Base-by-base conservation (phyloP, 2,329 filamentous ascomycete species). In the Tolypocladium cylindrosporum region DNA sequence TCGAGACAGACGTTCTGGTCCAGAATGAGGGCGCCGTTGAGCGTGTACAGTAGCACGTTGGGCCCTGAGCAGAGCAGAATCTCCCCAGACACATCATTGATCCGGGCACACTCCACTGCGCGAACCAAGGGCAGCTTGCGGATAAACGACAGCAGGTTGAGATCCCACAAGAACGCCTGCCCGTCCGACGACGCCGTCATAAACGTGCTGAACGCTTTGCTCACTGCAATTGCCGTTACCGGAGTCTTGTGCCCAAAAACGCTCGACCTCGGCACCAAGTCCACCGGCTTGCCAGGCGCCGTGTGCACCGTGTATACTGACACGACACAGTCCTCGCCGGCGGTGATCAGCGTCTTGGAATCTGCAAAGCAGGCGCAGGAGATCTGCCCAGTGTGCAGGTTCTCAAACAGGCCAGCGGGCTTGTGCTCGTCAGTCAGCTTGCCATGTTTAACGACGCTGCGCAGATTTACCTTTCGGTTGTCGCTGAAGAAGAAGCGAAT, bases 81-180 rank as follows among this genome's bases (percentile, higher is more conserved):
- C 66, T 96, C 90, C 13, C 94, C 94, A 0, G 89, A 91, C 1
- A 93, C 86, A 67, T 96, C 92, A 68, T 96, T 96, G 71, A 99
- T 91, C 13, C 82, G 81, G 0, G 91, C 90, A 63, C 89, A 93
- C 72, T 95, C 84, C 2, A 83, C 76, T 0, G 78, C 73, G 5
- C 82, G 79, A 3, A 78, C 77, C 19, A 79, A 71, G 0, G 85
- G 85, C 27, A 93, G 77, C 71, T 85, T 88, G 51, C 91, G 84
- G 7, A 97, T 86, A 66, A 96, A 96, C 56, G 91, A 89, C 14
- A 91, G 83, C 19, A 90, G 85, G 71, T 97, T 99, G 4, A 99
- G 79, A 70, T 97, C 94, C 94, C 94, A 99, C 4, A 97, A 78
- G 66, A 96, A 86, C 13, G 92, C 86, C 43, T 90, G 86, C 0